phyloP scores from a whole-genome alignment of 257 asterid genomes.

The Nicotiana attenuata region DNA sequence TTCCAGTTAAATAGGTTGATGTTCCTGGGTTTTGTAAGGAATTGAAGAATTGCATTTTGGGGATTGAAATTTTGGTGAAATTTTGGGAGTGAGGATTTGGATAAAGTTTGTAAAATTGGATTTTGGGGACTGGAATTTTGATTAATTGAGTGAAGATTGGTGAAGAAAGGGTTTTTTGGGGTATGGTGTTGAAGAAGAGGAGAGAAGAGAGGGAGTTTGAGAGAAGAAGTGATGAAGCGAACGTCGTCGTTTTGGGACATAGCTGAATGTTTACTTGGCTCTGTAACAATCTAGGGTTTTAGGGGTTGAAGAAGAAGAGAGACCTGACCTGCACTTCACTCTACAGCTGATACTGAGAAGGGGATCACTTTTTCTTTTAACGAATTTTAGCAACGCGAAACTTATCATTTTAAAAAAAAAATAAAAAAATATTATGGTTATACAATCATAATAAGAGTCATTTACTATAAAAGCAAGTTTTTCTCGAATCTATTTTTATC shows the following conservation, averaged over 20 bases:
- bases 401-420: no score
- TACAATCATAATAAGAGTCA: no score
- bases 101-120: slow-evolving; percentile 28
- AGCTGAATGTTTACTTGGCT: background rate
- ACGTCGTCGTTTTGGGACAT: slow-evolving; percentile 59
- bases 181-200: slow-evolving; percentile 10
- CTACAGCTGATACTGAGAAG: no score
- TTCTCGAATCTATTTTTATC: no score
- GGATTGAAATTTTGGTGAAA: slow-evolving; percentile 23
- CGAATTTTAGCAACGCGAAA: no score
- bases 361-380: no score
- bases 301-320: background rate
- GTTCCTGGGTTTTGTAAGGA: slow-evolving; percentile 8
- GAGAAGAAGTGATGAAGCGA: slow-evolving; percentile 48
- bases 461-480: no score
- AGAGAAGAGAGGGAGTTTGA: slow-evolving; percentile 48
- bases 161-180: slow-evolving; percentile 16
- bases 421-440: no score
- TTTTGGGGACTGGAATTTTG: slow-evolving; percentile 23
- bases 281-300: background rate
- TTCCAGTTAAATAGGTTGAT: slow-evolving; percentile 20
- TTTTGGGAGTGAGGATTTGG: slow-evolving; percentile 27
- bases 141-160: slow-evolving; percentile 17
- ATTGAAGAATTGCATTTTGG: slow-evolving; percentile 10
- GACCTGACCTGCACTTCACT: no score